Percentiles rank a stretch among this genome's conserved stretches.
phyloP scores from a whole-genome alignment of 2,329 filamentous ascomycete species.

The Leptoxyphium fumago region DNA sequence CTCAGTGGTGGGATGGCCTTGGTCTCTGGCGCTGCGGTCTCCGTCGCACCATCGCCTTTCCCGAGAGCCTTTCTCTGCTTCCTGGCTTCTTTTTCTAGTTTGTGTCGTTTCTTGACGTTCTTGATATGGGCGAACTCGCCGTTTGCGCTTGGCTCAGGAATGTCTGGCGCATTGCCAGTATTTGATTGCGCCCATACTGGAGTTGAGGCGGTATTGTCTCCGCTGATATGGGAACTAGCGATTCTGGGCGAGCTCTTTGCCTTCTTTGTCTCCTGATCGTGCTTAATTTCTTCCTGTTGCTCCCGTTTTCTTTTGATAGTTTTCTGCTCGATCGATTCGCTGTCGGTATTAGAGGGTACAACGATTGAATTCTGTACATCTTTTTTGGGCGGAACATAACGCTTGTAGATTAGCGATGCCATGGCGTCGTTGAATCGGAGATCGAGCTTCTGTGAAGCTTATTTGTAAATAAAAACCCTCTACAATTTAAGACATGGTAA shows the following conservation, averaged over 20 bases:
- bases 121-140: slow-evolving; percentile 16
- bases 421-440: slow-evolving; percentile 13
- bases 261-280: neutral
- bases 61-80: slow-evolving; percentile 13
- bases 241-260: neutral
- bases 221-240: no score
- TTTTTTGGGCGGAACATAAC: slow-evolving; percentile 31
- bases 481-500: slow-evolving; percentile 1
- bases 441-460: neutral
- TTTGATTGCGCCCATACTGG: neutral
- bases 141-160: neutral
- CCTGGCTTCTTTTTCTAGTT: slow-evolving; percentile 20
- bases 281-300: neutral
- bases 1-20: no score
- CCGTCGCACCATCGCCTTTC: slow-evolving; percentile 1
- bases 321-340: no score
- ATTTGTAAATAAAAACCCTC: no score
- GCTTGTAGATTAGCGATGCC: slow-evolving; percentile 28
- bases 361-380: slow-evolving; percentile 9
- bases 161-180: neutral
- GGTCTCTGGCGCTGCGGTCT: neutral
- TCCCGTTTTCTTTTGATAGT: neutral
- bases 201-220: neutral
- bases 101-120: slow-evolving; percentile 18
- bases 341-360: no score